Evolutionary conservation across 2,329 filamentous ascomycete species (phyloP), one percentile per base, ranked within the genome.

Genomic region (Talaromyces marneffei): DNA sequence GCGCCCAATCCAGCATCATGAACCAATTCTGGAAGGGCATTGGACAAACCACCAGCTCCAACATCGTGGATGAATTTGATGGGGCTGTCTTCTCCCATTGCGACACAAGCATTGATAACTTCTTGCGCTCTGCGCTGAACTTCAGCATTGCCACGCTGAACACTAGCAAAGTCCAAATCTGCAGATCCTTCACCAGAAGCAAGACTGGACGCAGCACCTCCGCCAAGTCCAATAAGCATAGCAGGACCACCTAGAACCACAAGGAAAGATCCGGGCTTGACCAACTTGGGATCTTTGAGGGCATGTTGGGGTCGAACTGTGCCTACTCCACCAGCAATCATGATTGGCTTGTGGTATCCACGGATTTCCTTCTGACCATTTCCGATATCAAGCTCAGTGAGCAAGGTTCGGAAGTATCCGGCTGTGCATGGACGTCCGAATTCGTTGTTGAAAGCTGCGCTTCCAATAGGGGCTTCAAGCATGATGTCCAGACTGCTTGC

Each of bases 41-140:
- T 89, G 1, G 89, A 92, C 33, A 92, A 79, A 63, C 94, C 94
- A 70, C 94, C 94, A 56, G 94, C 94, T 64, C 94, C 94, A 50
- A 99, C 94, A 72, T 99, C 94, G 74, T 99, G 94, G 65, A 99
- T 97, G 78, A 97, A 93, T 60, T 91, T 88, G 67, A 99, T 97
- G 0, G 94, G 94, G 72, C 89, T 97, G 65, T 91, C 82, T 3
- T 87, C 80, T 16, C 92, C 93, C 68, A 97, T 84, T 2, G 91
- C 88, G 29, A 90, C 87, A 74, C 94, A 99, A 4, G 91, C 88
- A 75, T 97, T 94, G 76, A 99, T 99, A 66, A 99, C 94, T 85
- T 97, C 96, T 78, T 99, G 94, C 1, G 93, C 94, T 68, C 94
- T 85, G 65, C 94, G 84, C 76, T 99, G 91, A 75, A 97, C 93